Evolutionary conservation across 2,329 filamentous ascomycete genomes (phyloP), one percentile per base, ranked within the genome.

Genomic region (Nakataea oryzae): DNA sequence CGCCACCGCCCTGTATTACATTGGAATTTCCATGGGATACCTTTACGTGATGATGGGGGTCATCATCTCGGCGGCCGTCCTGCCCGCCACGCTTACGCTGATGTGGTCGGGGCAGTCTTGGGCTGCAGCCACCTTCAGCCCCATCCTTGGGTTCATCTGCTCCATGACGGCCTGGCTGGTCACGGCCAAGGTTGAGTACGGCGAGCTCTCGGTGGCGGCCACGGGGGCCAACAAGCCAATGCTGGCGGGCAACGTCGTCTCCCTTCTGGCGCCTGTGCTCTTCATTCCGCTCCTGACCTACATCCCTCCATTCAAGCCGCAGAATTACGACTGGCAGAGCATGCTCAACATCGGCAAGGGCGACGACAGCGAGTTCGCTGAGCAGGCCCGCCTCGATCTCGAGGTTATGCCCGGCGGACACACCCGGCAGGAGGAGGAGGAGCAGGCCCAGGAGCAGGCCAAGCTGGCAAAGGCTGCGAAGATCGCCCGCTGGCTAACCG

Each of bases 181-280:
- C 6, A 91, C 89, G 0, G 83, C 89, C 6, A 85, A 87, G 69
- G 86, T 83, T 66, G 74, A 89, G 69, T 89, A 85, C 68, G 89
- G 88, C 26, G 75, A 76, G 2, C 81, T 96, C 30, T 84, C 81
- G 56, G 89, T 96, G 54, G 80, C 76, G 0, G 90, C 87, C 67
- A 93, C 91, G 0, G 93, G 92, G 1, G 83, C 86, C 24, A 96
- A 96, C 74, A 84, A 89, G 65, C 90, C 91, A 17, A 96, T 96
- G 91, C 77, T 96, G 27, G 91, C 89, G 1, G 91, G 91, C 41
- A 96, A 96, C 67, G 90, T 96, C 4, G 85, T 87, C 1, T 90
- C 91, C 0, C 81, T 96, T 1, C 84, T 96, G 12, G 88, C 89
- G 0, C 92, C 92, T 0, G 64, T 90, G 0, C 71, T 93, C 55